These are phyloP conservation scores for Hansenula sp. DNA, from an alignment of 1,139 yeast genomes.

Conservation along the genomic window DNA sequence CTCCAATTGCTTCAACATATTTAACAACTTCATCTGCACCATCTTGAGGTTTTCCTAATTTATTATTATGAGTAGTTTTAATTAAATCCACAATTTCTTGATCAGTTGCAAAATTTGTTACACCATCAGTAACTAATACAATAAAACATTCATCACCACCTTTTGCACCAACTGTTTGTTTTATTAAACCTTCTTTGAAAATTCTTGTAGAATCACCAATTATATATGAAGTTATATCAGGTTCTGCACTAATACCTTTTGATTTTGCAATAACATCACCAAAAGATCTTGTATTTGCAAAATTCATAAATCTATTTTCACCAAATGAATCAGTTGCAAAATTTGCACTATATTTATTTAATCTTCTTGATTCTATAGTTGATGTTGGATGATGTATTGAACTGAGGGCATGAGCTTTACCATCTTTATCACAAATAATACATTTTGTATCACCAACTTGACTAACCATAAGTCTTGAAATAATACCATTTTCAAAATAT, in stretches of 20 bases:
- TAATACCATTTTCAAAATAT: constrained; percentile 69
- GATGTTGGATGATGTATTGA: constrained; percentile 85
- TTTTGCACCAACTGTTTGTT: constrained; percentile 26
- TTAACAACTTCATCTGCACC: constrained; percentile 83
- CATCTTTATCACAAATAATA: constrained; percentile 70
- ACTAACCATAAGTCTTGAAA: constrained; percentile 69
- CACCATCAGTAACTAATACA: constrained; percentile 81
- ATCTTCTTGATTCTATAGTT: constrained; percentile 68
- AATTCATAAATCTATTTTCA: constrained; percentile 71
- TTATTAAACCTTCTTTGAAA: constrained; percentile 20
- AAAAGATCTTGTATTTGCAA: constrained; percentile 90
- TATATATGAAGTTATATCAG: constrained; percentile 68
- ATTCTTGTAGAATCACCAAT: constrained; percentile 47
- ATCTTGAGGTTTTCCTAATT: constrained; percentile 74
- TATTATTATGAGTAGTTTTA: constrained; percentile 66
- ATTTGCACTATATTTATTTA: constrained; percentile 66
- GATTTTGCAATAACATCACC: constrained; percentile 82
- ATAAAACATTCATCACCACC: constrained; percentile 82
- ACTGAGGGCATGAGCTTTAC: constrained; percentile 76
- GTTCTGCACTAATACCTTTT: constrained; percentile 88
- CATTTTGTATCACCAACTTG: constrained; percentile 97
- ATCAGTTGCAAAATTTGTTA: constrained; percentile 73
- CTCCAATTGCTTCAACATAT: constrained; percentile 83
- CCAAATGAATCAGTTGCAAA: constrained; percentile 91
- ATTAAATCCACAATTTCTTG: constrained; percentile 89